A percentile compares a stretch with the other conserved stretches of the same genome.
Evolutionary conservation across 1,284 basidiomycete species (phyloP).

Genomic region (Trichosporon ovoides): DNA sequence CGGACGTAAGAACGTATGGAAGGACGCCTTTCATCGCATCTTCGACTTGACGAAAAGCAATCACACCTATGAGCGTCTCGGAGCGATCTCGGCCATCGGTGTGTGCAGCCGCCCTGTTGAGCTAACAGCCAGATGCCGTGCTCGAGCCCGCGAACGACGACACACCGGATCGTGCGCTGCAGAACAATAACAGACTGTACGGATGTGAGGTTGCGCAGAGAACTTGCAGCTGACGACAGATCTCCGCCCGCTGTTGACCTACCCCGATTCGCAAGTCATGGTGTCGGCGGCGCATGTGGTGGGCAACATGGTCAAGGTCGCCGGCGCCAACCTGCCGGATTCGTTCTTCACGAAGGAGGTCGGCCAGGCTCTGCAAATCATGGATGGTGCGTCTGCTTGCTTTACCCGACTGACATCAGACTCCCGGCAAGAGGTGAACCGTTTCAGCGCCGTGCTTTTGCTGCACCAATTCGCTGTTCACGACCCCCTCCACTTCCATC

Average conservation of each 20-base stretch:
- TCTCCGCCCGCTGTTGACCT: constrained; percentile 43
- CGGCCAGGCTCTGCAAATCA: constrained; percentile 42
- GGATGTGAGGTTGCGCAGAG: constrained; percentile 32
- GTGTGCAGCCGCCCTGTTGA: constrained; percentile 6
- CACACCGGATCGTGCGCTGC: constrained; percentile 42
- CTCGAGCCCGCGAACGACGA: constrained; percentile 43
- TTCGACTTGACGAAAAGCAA: constrained; percentile 52
- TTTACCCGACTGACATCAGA: constrained; percentile 25
- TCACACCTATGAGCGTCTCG: constrained; percentile 49
- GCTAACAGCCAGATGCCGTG: constrained; percentile 31
- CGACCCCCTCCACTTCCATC: constrained; percentile 77
- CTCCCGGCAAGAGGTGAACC: constrained; percentile 43
- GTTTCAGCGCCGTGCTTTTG: constrained; percentile 58
- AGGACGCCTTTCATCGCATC: constrained; percentile 51
- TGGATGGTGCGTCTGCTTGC: constrained; percentile 44
- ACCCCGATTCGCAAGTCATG: constrained; percentile 48
- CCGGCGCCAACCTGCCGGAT: constrained; percentile 43
- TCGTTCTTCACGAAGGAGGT: constrained; percentile 48
- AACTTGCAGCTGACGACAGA: constrained; percentile 25
- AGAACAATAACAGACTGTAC: constrained; percentile 45
- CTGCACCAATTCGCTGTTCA: constrained; percentile 84
- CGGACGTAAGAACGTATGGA: constrained; percentile 44
- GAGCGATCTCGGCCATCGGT: constrained; percentile 52
- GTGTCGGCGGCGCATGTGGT: constrained; percentile 43
- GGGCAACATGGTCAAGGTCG: constrained; percentile 47